Percentiles rank a stretch among this genome's conserved stretches.
phyloP scores from a whole-genome alignment of 352 stramenopile genomes.

The Phytophthora citrophthora region DNA sequence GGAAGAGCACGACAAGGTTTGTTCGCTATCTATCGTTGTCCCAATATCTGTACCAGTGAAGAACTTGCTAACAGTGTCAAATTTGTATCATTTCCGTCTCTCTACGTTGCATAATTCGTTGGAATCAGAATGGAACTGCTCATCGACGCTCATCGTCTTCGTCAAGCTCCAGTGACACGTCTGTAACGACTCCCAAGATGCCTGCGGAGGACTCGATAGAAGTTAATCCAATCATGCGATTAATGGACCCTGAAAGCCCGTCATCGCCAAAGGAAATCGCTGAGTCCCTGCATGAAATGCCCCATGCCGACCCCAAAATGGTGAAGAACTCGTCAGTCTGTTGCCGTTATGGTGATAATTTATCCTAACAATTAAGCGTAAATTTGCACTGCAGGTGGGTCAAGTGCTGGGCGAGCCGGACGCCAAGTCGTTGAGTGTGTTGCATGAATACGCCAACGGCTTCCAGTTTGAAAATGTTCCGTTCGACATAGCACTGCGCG shows the following conservation, averaged over 20 bases:
- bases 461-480: slow-evolving; percentile 67
- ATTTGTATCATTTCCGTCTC: background rate
- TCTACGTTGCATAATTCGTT: slow-evolving; percentile 1
- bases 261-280: slow-evolving; percentile 65
- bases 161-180: slow-evolving; percentile 21
- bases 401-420: slow-evolving; percentile 74
- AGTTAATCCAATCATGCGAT: slow-evolving; percentile 38
- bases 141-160: slow-evolving; percentile 18
- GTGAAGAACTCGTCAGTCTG: slow-evolving; percentile 20
- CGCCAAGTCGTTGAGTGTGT: slow-evolving; percentile 57
- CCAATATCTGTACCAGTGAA: background rate
- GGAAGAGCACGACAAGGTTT: slow-evolving; percentile 17
- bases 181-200: slow-evolving; percentile 18
- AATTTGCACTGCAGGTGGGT: slow-evolving; percentile 45
- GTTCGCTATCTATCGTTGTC: background rate
- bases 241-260: slow-evolving; percentile 57
- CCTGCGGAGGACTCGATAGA: slow-evolving; percentile 21
- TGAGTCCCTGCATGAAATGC: slow-evolving; percentile 67
- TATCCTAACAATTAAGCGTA: background rate
- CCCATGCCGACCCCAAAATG: slow-evolving; percentile 73
- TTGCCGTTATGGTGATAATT: background rate
- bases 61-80: background rate
- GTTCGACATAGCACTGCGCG: slow-evolving; percentile 72
- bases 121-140: slow-evolving; percentile 1
- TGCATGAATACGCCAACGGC: slow-evolving; percentile 74